Evolutionary conservation across 306 rosid species (phyloP).

Genomic region (Cucurbita pepo): DNA sequence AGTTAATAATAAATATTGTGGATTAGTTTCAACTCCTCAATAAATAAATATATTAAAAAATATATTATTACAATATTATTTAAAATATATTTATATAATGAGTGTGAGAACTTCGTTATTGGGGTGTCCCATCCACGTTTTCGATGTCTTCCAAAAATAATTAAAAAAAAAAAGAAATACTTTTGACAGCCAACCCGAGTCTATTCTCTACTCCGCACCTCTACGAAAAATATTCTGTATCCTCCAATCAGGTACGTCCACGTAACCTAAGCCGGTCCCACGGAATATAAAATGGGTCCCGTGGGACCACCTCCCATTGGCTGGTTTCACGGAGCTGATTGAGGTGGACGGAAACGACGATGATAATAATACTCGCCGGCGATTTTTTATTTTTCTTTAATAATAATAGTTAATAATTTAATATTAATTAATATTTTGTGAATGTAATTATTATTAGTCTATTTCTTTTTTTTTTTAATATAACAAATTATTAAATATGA

Average conservation of each 20-base stretch:
- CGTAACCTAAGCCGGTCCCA: not conserved
- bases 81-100: no score
- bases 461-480: no score
- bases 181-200: not conserved
- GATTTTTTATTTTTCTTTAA: no score
- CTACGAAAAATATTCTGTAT: not conserved
- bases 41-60: not conserved
- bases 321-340: not conserved
- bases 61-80: no score
- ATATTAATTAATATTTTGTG: no score
- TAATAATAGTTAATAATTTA: no score
- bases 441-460: no score
- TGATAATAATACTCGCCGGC: not conserved
- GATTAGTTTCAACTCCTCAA: not conserved
- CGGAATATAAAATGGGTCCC: not conserved
- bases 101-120: not conserved
- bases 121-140: slow-evolving; percentile 7
- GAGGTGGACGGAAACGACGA: not conserved
- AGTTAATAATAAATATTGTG: not conserved
- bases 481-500: no score
- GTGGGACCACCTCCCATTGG: not conserved
- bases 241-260: not conserved
- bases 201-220: not conserved
- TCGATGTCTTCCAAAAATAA: not conserved
- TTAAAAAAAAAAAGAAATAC: not conserved